A percentile compares a stretch with the other conserved stretches of the same genome.
These are phyloP conservation scores for Acanthamoeba triangularis DNA, from an alignment of 208 protist genomes.

Conservation along the genomic window DNA sequence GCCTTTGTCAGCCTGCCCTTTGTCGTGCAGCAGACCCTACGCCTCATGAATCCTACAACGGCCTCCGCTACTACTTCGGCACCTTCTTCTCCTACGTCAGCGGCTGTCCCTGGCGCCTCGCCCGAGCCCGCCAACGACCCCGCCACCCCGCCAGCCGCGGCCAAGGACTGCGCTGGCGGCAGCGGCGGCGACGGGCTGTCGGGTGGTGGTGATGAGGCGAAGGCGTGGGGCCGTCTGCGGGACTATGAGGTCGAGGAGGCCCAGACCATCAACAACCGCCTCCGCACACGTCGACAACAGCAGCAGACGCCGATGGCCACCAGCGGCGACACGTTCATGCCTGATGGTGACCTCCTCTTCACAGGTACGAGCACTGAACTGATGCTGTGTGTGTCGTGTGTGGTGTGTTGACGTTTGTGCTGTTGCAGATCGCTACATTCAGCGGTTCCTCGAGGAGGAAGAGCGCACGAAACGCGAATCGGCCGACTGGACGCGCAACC, in stretches of 20 bases:
- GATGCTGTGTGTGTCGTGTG: neutral
- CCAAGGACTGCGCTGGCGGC: neutral
- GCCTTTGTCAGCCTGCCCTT: neutral
- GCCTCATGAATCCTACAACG: neutral
- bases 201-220: neutral
- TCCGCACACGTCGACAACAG: neutral
- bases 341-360: slow-evolving; percentile 12
- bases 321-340: neutral
- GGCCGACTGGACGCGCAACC: neutral
- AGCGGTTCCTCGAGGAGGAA: slow-evolving; percentile 9
- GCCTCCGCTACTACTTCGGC: neutral
- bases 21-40: slow-evolving; percentile 6
- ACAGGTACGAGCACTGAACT: neutral
- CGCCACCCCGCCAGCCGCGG: no score
- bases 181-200: neutral
- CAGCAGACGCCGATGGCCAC: no score
- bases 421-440: neutral
- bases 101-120: no score
- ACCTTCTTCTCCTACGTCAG: neutral
- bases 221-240: neutral
- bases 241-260: slow-evolving; percentile 29
- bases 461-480: neutral
- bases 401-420: neutral
- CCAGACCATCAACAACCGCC: neutral
- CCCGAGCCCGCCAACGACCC: neutral